These are phyloP conservation scores for Suillus subaureus DNA, from an alignment of 768 basidiomycete genomes.

Conservation along the genomic window DNA sequence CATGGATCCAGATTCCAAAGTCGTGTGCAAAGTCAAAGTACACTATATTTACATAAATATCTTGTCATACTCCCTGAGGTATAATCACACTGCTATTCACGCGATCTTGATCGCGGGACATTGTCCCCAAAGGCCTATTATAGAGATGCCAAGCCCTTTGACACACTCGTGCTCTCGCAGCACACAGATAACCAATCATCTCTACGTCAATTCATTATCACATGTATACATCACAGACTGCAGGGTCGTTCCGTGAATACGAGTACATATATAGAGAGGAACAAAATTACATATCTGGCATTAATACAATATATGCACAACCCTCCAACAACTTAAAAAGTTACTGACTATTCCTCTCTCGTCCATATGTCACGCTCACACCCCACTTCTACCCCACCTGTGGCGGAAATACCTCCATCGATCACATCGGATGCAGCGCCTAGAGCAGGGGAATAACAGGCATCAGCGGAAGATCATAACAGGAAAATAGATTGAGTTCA, in stretches of 20 bases:
- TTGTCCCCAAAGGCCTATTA: neutral
- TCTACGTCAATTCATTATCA: neutral
- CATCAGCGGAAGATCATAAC: neutral
- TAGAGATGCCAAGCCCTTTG: neutral
- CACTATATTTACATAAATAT: no score
- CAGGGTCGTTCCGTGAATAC: no score
- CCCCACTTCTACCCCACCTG: neutral
- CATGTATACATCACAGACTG: neutral
- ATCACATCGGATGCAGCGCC: neutral
- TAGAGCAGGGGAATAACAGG: neutral
- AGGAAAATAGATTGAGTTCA: conserved; percentile 2
- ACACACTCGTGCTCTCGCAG: neutral
- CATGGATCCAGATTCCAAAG: neutral
- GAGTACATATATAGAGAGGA: neutral
- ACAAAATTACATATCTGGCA: neutral
- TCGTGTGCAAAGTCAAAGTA: neutral
- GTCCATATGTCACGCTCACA: neutral
- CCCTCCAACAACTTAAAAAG: no score
- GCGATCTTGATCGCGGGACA: neutral
- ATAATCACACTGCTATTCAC: neutral
- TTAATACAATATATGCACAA: neutral
- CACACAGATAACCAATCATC: neutral
- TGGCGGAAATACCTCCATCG: neutral
- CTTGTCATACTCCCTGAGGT: no score
- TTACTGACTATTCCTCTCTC: neutral